phyloP scores from a whole-genome alignment of 2,329 filamentous ascomycete species.

The Ophiostoma pallidulum region DNA sequence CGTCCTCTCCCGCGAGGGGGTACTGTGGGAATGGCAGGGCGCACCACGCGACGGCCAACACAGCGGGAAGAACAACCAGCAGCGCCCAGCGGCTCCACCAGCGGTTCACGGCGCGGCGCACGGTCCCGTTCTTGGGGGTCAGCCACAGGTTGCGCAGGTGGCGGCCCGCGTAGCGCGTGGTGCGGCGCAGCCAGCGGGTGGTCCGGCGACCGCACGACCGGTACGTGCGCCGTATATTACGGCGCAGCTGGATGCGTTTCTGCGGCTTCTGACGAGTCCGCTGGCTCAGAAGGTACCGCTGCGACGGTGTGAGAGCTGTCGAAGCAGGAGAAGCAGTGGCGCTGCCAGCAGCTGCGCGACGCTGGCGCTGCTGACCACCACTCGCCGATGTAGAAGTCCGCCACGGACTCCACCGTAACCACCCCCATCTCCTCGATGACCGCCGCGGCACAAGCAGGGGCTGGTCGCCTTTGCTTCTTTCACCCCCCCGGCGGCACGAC shows the following conservation, averaged over 20 bases:
- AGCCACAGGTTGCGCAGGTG: constrained; percentile 48
- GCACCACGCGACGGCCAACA: constrained; percentile 54
- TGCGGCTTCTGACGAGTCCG: not conserved
- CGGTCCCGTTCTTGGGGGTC: constrained; percentile 47
- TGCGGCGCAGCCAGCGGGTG: constrained; percentile 15
- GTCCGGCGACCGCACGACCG: constrained; percentile 23
- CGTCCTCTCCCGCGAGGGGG: constrained; percentile 37
- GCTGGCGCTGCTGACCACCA: not conserved
- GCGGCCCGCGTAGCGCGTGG: constrained; percentile 23
- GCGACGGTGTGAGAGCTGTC: not conserved
- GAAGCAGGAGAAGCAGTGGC: too few species aligned
- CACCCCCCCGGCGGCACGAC: too few species aligned
- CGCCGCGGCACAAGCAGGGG: too few species aligned
- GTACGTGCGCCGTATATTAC: not conserved
- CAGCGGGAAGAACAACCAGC: constrained; percentile 51
- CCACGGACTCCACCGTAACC: not conserved
- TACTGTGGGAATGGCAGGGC: constrained; percentile 58
- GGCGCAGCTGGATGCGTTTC: not conserved
- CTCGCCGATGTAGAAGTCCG: not conserved
- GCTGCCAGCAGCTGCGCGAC: too few species aligned
- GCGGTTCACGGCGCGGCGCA: constrained; percentile 47
- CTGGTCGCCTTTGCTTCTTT: too few species aligned
- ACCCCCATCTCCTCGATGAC: constrained; percentile 3
- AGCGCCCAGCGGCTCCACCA: constrained; percentile 57
- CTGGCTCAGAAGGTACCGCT: constrained; percentile 6